A percentile compares a stretch with the other conserved stretches of the same genome.
phyloP scores from a whole-genome alignment of 352 stramenopile genomes.

The Phytophthora palmivora region DNA sequence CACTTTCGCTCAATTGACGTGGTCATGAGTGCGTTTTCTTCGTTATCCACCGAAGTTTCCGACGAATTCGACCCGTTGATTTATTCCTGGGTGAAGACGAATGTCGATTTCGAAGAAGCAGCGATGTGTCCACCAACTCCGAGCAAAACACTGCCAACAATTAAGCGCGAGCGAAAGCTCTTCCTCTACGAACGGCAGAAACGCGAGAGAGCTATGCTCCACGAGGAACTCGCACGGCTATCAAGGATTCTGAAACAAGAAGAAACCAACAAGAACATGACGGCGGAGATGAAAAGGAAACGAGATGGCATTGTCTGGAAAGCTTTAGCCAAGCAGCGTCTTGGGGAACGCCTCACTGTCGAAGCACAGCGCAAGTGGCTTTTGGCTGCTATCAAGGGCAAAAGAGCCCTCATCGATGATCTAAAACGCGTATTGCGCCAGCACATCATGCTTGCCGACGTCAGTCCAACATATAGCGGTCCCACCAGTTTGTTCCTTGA shows the following conservation, averaged over 20 bases:
- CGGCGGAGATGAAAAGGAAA: neutral
- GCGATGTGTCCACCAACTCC: neutral
- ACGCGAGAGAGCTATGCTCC: slow-evolving; percentile 2
- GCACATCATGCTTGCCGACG: neutral
- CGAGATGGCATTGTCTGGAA: slow-evolving; percentile 2
- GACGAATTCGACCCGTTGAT: neutral
- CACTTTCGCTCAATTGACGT: neutral
- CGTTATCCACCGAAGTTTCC: neutral
- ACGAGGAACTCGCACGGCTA: neutral
- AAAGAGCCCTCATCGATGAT: neutral
- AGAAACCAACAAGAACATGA: neutral
- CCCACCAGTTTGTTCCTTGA: neutral
- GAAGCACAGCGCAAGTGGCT: slow-evolving; percentile 11
- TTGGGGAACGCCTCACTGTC: neutral
- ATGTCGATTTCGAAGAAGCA: neutral
- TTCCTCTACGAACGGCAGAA: slow-evolving; percentile 10
- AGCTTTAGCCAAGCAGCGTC: neutral
- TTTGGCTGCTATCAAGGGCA: neutral
- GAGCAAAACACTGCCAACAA: neutral
- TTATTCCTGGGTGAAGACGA: neutral
- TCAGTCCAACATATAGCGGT: neutral
- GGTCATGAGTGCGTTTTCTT: neutral
- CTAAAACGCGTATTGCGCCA: neutral
- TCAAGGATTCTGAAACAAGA: neutral
- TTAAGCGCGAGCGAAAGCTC: neutral